A percentile compares a stretch with the other conserved stretches of the same genome.
phyloP scores from a whole-genome alignment of 2,329 filamentous ascomycete species.

The Clonostachys byssicola region DNA sequence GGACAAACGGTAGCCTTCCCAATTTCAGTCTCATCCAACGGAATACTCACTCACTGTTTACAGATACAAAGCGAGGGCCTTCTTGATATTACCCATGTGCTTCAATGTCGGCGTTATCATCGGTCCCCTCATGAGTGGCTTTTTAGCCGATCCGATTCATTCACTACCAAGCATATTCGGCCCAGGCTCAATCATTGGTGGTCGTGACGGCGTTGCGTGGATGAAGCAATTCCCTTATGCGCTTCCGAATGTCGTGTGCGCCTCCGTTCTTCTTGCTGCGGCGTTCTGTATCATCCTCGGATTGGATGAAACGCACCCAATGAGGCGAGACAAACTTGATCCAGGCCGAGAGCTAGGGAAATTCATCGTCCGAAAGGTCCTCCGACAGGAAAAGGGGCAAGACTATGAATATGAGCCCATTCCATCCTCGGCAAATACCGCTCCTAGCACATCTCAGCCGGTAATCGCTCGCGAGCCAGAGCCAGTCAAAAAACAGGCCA shows the following conservation, averaged over 20 bases:
- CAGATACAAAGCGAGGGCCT: conserved; percentile 41
- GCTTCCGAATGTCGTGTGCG: conserved; percentile 11
- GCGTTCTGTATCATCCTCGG: conserved; percentile 11
- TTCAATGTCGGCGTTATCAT: conserved; percentile 42
- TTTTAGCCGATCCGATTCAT: conserved; percentile 11
- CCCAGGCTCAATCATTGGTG: conserved; percentile 9
- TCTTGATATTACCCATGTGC: conserved; percentile 40
- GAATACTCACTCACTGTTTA: conserved; percentile 25
- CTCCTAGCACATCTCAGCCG: background rate
- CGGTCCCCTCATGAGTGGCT: conserved; percentile 24
- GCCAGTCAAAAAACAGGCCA: background rate
- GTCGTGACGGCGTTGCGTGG: conserved; percentile 10
- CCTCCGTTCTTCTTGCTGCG: conserved; percentile 6
- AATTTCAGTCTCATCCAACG: background rate
- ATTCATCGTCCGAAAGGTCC: background rate
- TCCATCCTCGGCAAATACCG: background rate
- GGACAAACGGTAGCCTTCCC: background rate
- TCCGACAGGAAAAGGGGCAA: background rate
- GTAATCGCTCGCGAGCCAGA: background rate
- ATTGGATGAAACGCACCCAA: conserved; percentile 12
- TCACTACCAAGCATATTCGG: conserved; percentile 10
- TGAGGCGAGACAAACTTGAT: conserved; percentile 4
- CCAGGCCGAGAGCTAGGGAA: conserved; percentile 1
- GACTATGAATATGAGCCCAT: background rate
- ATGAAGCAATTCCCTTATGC: conserved; percentile 12